These are phyloP conservation scores for Schwanniomyces occidentalis DNA, from an alignment of 805 yeast species.

Conservation along the genomic window DNA sequence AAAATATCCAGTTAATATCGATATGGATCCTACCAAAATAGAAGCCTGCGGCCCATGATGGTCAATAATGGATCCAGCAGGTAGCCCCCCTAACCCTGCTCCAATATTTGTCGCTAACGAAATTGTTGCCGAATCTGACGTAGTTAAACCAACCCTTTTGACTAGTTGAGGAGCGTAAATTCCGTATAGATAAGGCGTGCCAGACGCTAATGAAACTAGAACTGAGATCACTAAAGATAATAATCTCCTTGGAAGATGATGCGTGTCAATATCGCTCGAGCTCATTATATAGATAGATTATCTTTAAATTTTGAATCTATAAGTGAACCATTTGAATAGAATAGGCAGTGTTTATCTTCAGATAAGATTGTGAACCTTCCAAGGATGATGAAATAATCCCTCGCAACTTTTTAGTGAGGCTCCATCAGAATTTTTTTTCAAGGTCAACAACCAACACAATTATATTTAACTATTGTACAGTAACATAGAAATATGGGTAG, in stretches of 20 bases:
- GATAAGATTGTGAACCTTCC: too few relatives aligned
- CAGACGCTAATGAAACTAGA: conserved; percentile 64
- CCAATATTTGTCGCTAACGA: conserved; percentile 67
- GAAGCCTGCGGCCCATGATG: conserved; percentile 55
- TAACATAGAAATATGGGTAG: conserved; percentile 24
- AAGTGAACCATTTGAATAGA: too few relatives aligned
- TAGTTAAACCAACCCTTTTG: conserved; percentile 53
- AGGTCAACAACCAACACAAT: too few relatives aligned
- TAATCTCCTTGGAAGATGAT: conserved; percentile 14
- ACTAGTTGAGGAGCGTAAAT: conserved; percentile 75
- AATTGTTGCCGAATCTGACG: conserved; percentile 62
- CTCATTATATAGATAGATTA: background rate
- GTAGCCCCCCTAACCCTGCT: conserved; percentile 65
- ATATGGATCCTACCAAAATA: conserved; percentile 53
- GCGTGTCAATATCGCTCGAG: background rate
- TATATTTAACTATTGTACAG: too few relatives aligned
- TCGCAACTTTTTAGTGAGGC: too few relatives aligned
- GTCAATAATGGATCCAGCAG: conserved; percentile 72
- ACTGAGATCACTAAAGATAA: conserved; percentile 31
- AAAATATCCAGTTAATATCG: conserved; percentile 56
- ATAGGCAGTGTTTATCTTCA: too few relatives aligned
- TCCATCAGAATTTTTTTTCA: too few relatives aligned
- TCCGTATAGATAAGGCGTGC: conserved; percentile 75
- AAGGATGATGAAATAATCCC: too few relatives aligned
- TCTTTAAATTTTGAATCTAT: too few relatives aligned